Evolutionary conservation across 2,329 filamentous ascomycete species (phyloP).

Genomic region (Venturia carpophila): DNA sequence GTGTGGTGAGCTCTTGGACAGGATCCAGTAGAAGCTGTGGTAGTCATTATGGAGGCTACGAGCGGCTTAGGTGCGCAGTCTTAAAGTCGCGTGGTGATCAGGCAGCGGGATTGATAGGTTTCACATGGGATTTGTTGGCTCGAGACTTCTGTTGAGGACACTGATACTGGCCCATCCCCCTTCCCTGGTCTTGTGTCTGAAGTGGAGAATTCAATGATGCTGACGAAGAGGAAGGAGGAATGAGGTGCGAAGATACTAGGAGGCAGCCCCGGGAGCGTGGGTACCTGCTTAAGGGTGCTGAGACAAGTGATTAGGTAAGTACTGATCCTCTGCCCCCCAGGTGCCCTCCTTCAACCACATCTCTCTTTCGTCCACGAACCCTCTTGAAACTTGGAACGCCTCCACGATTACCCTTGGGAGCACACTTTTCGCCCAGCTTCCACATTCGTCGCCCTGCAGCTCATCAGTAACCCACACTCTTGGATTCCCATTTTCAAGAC

Average conservation of each 20-base stretch:
- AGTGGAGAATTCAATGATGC: not conserved
- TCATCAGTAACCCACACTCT: not conserved
- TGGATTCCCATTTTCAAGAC: not conserved
- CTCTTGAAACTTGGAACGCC: too few species aligned
- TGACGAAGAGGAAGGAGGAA: not conserved
- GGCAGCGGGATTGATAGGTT: not conserved
- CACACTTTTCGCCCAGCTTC: too few species aligned
- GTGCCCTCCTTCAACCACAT: too few species aligned
- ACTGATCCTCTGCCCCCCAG: too few species aligned
- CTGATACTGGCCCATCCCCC: not conserved
- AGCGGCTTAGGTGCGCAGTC: not conserved
- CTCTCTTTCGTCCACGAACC: too few species aligned
- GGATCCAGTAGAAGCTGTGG: not conserved
- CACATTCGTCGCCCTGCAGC: not conserved
- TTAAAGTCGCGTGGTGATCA: not conserved
- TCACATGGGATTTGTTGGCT: not conserved
- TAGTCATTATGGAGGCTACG: not conserved
- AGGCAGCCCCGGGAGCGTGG: too few species aligned
- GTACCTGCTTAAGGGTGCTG: not conserved
- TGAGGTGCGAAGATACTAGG: too few species aligned
- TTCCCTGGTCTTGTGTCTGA: not conserved
- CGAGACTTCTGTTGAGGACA: slow-evolving; percentile 6
- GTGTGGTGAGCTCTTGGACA: not conserved
- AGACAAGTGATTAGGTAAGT: not conserved
- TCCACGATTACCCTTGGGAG: too few species aligned